Conservation (phyloP, 805 yeast species). For the Candida stauntonica region DNA sequence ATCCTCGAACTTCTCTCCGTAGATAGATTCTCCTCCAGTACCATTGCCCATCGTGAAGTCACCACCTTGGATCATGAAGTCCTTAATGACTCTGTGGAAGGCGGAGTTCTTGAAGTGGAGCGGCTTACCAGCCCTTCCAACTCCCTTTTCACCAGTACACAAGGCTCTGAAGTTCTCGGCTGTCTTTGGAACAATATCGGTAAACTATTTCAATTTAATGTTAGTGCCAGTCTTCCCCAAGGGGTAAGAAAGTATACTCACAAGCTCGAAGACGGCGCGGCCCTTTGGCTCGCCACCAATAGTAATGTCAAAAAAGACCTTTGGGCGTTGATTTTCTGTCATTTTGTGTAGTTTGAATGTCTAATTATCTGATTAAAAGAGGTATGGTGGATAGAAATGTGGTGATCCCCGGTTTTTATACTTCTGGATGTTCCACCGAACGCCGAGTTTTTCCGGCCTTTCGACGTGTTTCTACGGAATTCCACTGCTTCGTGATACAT, state of each 20-base stretch:
- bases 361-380: background rate
- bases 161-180: slow-evolving; percentile 86
- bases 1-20: slow-evolving; percentile 85
- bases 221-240: too few species aligned
- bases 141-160: slow-evolving; percentile 85
- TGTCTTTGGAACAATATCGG: slow-evolving; percentile 78
- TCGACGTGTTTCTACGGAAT: background rate
- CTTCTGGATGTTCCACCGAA: too few species aligned
- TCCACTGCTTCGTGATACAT: background rate
- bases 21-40: slow-evolving; percentile 79
- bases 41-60: slow-evolving; percentile 75
- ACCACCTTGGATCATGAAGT: slow-evolving; percentile 94
- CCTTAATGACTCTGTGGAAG: slow-evolving; percentile 90
- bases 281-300: slow-evolving; percentile 70
- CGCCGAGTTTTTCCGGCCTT: too few species aligned
- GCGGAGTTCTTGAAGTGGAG: slow-evolving; percentile 74
- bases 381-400: too few species aligned
- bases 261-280: slow-evolving; percentile 72
- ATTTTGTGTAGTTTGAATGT: slow-evolving; percentile 3
- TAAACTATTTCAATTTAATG: too few species aligned
- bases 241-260: too few species aligned
- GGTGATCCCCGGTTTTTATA: too few species aligned
- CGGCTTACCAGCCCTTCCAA: slow-evolving; percentile 56
- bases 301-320: slow-evolving; percentile 74
- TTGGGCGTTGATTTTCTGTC: slow-evolving; percentile 34